Percentiles rank a stretch among this genome's conserved stretches.
Conservation (phyloP, 2,329 filamentous ascomycete species). For the Lachnellula hyalina region DNA sequence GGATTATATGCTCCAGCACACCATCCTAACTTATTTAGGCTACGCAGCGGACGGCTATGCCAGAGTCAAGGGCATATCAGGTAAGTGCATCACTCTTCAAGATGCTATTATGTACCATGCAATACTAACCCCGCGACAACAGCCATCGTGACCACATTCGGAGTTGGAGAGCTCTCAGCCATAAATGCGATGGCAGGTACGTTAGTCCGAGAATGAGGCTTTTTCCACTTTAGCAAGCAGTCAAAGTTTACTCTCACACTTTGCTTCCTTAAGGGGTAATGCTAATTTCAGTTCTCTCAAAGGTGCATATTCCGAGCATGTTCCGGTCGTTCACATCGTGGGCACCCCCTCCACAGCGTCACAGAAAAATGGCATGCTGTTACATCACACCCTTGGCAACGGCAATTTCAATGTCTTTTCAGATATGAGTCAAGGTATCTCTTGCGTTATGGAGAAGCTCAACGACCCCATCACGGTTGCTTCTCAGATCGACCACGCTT, state of each 20-base stretch:
- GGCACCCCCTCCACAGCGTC: constrained; percentile 44
- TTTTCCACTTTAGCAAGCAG: not conserved
- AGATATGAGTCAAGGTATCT: constrained; percentile 69
- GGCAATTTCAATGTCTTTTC: constrained; percentile 80
- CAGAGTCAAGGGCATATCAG: constrained; percentile 61
- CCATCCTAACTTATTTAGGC: constrained; percentile 36
- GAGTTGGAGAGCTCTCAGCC: constrained; percentile 68
- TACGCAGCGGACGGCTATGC: constrained; percentile 80
- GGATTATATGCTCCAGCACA: not conserved
- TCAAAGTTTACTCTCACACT: not conserved
- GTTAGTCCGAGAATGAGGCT: not conserved
- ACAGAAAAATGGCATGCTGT: constrained; percentile 41
- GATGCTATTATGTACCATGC: too few relatives aligned
- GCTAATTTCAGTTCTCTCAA: not conserved
- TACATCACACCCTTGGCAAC: constrained; percentile 69
- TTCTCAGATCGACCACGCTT: constrained; percentile 69
- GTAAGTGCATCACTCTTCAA: too few relatives aligned
- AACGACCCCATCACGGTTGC: constrained; percentile 66
- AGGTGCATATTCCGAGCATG: constrained; percentile 65
- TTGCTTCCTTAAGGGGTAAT: not conserved
- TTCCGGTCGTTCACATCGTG: constrained; percentile 63
- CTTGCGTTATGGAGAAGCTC: constrained; percentile 65
- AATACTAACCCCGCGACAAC: too few relatives aligned
- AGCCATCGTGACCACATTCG: constrained; percentile 70
- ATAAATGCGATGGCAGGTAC: constrained; percentile 62